Conservation (phyloP, 176 grass and related monocot genomes). For the Avena insularis region DNA sequence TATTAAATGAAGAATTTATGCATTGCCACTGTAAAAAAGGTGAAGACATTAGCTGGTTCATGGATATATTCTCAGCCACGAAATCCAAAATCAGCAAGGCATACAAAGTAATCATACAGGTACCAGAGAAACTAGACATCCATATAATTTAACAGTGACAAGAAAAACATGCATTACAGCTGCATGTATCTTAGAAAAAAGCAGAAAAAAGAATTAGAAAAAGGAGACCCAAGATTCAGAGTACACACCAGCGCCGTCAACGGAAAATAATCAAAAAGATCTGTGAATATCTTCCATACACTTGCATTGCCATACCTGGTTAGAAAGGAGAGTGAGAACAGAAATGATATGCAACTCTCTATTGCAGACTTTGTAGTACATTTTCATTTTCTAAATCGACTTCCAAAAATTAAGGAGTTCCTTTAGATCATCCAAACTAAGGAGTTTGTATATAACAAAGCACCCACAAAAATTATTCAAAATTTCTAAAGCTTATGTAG, state of each 20-base stretch:
- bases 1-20: not conserved
- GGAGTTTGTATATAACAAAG: conserved; percentile 28
- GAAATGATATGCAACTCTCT: not conserved
- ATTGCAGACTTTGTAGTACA: not conserved
- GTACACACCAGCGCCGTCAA: conserved; percentile 84
- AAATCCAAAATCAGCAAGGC: conserved; percentile 9
- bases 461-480: not conserved
- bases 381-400: not conserved
- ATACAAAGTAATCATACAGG: not conserved
- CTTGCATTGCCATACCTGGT: conserved; percentile 95
- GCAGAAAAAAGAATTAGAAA: not conserved
- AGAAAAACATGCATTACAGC: not conserved
- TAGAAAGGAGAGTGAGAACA: conserved; percentile 38
- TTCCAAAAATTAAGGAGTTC: conserved; percentile 32
- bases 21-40: not conserved
- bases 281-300: conserved; percentile 96
- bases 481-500: conserved; percentile 23
- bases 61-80: not conserved
- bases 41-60: conserved; percentile 21
- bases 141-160: conserved; percentile 17
- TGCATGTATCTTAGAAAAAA: not conserved
- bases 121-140: conserved; percentile 4
- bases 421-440: not conserved
- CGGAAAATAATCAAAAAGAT: conserved; percentile 97
- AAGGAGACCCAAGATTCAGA: conserved; percentile 1